These are phyloP conservation scores for Yamagishiella unicocca DNA, from an alignment of 139 green algal species.

Conservation along the genomic window DNA sequence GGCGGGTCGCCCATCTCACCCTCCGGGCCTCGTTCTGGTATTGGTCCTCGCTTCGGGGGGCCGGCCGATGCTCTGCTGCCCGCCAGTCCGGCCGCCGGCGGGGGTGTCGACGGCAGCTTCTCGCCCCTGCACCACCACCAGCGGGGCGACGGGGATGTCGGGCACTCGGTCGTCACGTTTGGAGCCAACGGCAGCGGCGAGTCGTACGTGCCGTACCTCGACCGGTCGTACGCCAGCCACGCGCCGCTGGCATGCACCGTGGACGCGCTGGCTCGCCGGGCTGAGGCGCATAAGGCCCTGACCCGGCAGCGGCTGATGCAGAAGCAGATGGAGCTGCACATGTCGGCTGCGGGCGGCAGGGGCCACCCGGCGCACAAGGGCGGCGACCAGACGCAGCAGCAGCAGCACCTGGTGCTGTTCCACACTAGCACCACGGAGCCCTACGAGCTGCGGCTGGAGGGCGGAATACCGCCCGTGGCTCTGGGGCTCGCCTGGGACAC, in stretches of 20 bases:
- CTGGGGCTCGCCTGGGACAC: constrained; percentile 34
- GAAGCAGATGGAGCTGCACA: not conserved
- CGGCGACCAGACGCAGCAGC: not conserved
- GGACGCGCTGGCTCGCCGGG: constrained; percentile 23
- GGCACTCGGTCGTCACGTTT: too few relatives aligned
- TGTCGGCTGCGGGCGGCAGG: not conserved
- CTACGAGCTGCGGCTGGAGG: not conserved
- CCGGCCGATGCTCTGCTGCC: too few relatives aligned
- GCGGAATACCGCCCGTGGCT: not conserved
- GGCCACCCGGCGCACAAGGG: not conserved
- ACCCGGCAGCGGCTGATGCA: constrained; percentile 29
- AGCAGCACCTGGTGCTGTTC: not conserved
- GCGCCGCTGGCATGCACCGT: constrained; percentile 13
- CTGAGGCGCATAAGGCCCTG: constrained; percentile 43
- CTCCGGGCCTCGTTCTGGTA: too few relatives aligned
- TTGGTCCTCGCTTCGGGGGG: too few relatives aligned
- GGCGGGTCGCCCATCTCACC: too few relatives aligned
- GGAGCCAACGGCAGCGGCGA: constrained; percentile 7
- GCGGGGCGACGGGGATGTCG: too few relatives aligned
- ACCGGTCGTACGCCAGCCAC: constrained; percentile 18
- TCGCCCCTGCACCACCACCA: too few relatives aligned
- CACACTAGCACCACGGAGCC: not conserved
- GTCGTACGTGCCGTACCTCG: constrained; percentile 21
- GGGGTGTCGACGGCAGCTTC: too few relatives aligned
- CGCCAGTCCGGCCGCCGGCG: too few relatives aligned